phyloP scores from a whole-genome alignment of 768 basidiomycete genomes.

The Tylopilus vinaceipallidus region DNA sequence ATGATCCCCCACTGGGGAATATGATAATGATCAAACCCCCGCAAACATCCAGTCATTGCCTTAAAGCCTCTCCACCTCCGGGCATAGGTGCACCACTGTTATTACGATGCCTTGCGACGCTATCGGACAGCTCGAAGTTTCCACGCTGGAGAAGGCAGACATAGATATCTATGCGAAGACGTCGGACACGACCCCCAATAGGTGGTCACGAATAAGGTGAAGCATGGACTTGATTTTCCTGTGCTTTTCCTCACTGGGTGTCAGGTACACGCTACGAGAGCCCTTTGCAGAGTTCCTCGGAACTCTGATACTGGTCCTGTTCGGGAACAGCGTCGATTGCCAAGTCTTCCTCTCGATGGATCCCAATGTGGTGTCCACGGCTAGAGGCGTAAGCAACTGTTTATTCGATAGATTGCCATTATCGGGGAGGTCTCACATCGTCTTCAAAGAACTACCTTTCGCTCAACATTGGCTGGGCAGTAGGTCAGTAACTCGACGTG shows the following conservation, averaged over 20 bases:
- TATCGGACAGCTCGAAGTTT: neutral
- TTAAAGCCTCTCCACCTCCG: neutral
- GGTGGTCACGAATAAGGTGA: slow-evolving; percentile 53
- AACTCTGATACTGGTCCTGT: slow-evolving; percentile 49
- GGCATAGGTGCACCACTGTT: neutral
- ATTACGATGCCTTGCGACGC: slow-evolving; percentile 1
- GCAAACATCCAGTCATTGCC: no score
- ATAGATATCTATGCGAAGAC: neutral
- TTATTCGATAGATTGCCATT: neutral
- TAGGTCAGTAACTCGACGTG: slow-evolving; percentile 2
- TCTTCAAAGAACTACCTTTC: slow-evolving; percentile 16
- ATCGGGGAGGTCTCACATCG: neutral
- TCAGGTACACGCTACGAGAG: slow-evolving; percentile 46
- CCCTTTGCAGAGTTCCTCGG: slow-evolving; percentile 63
- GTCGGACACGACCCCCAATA: slow-evolving; percentile 41
- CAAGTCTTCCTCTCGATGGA: slow-evolving; percentile 49
- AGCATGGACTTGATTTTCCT: neutral
- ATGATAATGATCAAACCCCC: no score
- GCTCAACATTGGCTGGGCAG: slow-evolving; percentile 24
- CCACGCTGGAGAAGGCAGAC: neutral
- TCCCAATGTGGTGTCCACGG: slow-evolving; percentile 38
- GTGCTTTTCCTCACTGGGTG: neutral
- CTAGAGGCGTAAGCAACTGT: slow-evolving; percentile 47
- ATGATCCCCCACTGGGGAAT: no score
- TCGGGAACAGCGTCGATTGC: slow-evolving; percentile 53